Conservation (phyloP, 2,329 filamentous ascomycete genomes). For the Alternaria longipes region DNA sequence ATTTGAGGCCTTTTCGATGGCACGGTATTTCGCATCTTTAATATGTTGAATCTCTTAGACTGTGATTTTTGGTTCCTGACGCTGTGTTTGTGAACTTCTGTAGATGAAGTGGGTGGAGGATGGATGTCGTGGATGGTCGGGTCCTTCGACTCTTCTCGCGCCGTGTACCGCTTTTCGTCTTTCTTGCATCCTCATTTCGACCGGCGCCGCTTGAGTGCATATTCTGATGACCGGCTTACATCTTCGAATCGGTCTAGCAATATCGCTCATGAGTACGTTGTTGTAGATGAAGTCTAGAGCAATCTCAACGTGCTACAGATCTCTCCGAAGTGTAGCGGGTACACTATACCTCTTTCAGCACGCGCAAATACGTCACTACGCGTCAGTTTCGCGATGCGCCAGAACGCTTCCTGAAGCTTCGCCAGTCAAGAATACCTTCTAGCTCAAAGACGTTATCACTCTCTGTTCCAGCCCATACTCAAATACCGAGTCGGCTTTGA, state of each 20-base stretch:
- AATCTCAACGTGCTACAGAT: neutral
- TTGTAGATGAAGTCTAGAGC: neutral
- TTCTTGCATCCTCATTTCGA: neutral
- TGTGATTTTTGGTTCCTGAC: neutral
- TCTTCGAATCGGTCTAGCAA: neutral
- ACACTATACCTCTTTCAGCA: neutral
- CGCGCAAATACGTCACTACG: neutral
- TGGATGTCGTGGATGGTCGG: neutral
- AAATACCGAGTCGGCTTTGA: slow-evolving; percentile 3
- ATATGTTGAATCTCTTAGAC: neutral
- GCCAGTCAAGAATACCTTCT: neutral
- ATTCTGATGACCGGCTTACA: neutral
- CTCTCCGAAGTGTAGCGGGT: neutral
- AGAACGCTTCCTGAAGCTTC: neutral
- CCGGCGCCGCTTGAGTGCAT: neutral
- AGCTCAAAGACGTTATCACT: too few relatives aligned
- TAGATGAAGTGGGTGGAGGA: neutral
- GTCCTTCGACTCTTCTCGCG: neutral
- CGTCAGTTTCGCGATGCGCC: neutral
- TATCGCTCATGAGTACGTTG: neutral
- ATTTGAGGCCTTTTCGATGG: slow-evolving; percentile 3
- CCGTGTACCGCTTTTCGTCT: neutral
- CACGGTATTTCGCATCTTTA: neutral
- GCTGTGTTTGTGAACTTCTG: neutral
- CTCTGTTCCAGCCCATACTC: neutral